Conservation (phyloP, 2,329 filamentous ascomycete genomes). For the Myriosclerotinia duriaeana region DNA sequence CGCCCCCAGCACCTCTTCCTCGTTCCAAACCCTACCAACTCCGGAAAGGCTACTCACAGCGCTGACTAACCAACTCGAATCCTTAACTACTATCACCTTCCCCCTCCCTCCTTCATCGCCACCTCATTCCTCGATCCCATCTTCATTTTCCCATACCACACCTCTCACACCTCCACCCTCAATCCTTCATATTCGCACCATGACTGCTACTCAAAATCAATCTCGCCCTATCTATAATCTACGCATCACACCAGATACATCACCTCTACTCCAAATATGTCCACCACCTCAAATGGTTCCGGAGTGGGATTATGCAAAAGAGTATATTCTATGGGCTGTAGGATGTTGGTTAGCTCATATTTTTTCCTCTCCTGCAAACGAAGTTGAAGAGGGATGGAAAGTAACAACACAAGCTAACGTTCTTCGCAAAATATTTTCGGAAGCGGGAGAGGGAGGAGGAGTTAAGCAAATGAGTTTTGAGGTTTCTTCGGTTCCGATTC, state of each 20-base stretch:
- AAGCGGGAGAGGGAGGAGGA: neutral
- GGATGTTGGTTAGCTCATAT: slow-evolving; percentile 14
- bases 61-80: slow-evolving; percentile 47
- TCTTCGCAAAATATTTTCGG: neutral
- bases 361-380: neutral
- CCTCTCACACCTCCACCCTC: neutral
- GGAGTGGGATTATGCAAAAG: neutral
- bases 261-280: slow-evolving; percentile 16
- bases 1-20: slow-evolving; percentile 30
- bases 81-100: slow-evolving; percentile 42
- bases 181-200: slow-evolving; percentile 21
- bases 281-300: slow-evolving; percentile 7
- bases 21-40: slow-evolving; percentile 30
- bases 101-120: slow-evolving; percentile 37
- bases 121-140: slow-evolving; percentile 10
- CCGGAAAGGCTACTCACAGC: slow-evolving; percentile 45
- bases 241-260: slow-evolving; percentile 15
- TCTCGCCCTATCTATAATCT: neutral
- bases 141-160: slow-evolving; percentile 5
- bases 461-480: slow-evolving; percentile 21
- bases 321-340: slow-evolving; percentile 17
- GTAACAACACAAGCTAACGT: slow-evolving; percentile 14
- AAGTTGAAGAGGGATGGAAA: slow-evolving; percentile 5
- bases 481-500: neutral
- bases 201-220: slow-evolving; percentile 37